Evolutionary conservation across 768 basidiomycete genomes (phyloP).

Genomic region (Gloeophyllum trabeum): DNA sequence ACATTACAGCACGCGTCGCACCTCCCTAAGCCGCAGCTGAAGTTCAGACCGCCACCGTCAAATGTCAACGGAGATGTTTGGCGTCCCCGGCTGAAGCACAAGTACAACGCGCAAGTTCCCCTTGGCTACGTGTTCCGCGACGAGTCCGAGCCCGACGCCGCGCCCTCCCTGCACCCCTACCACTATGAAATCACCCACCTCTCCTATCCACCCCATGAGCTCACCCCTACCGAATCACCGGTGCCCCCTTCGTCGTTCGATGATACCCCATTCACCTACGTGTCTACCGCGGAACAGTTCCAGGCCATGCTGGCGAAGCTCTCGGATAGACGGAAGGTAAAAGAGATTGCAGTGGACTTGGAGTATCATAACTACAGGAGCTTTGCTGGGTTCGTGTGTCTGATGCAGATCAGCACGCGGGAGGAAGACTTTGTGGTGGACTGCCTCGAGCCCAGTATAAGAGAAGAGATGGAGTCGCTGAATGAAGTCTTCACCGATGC

Average conservation of each 20-base stretch:
- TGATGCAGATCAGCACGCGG: slow-evolving; percentile 87
- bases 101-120: slow-evolving; percentile 78
- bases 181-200: slow-evolving; percentile 74
- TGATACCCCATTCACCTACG: slow-evolving; percentile 57
- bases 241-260: slow-evolving; percentile 48
- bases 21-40: slow-evolving; percentile 73
- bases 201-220: slow-evolving; percentile 60
- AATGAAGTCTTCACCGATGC: slow-evolving; percentile 86
- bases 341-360: slow-evolving; percentile 86
- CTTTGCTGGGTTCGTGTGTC: slow-evolving; percentile 79
- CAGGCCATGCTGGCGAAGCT: slow-evolving; percentile 57
- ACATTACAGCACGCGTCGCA: slow-evolving; percentile 65
- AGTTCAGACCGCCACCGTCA: slow-evolving; percentile 48
- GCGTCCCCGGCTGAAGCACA: slow-evolving; percentile 59
- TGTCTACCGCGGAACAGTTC: slow-evolving; percentile 47
- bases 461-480: slow-evolving; percentile 61
- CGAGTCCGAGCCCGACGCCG: slow-evolving; percentile 12
- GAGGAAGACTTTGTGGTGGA: slow-evolving; percentile 85
- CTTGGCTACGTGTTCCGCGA: slow-evolving; percentile 49
- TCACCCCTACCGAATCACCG: slow-evolving; percentile 32
- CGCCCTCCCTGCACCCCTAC: slow-evolving; percentile 55
- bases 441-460: slow-evolving; percentile 54
- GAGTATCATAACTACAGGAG: slow-evolving; percentile 89
- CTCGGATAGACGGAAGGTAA: no score
- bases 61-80: slow-evolving; percentile 50